phyloP scores from a whole-genome alignment of 1,284 basidiomycete species.

The Sporisorium scitamineum region DNA sequence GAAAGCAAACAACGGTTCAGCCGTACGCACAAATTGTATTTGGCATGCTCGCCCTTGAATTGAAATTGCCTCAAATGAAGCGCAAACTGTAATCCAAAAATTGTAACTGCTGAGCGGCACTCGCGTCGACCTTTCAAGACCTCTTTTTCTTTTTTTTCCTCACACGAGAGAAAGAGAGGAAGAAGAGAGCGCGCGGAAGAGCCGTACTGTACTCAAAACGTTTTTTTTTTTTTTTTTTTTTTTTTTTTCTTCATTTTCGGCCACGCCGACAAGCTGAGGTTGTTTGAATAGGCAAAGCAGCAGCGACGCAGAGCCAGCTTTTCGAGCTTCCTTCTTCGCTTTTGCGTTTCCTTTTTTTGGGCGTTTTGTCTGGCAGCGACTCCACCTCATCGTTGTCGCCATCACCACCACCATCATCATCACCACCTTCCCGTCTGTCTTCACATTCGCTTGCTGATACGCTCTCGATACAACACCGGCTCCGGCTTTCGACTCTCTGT shows the following conservation, averaged over 20 bases:
- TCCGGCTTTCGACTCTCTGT: neutral
- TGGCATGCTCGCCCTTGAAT: neutral
- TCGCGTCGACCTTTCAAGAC: neutral
- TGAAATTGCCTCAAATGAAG: neutral
- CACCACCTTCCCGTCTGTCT: neutral
- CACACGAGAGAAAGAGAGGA: neutral
- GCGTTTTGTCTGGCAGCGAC: neutral
- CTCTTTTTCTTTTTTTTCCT: neutral
- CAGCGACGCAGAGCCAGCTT: conserved; percentile 1
- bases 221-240: neutral
- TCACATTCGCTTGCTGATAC: neutral
- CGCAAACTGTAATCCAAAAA: neutral
- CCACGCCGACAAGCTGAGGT: neutral
- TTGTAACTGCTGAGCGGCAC: neutral
- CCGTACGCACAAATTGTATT: conserved; percentile 14
- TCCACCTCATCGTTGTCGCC: conserved; percentile 1
- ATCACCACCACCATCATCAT: neutral
- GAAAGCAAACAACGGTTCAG: neutral
- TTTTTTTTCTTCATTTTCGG: neutral
- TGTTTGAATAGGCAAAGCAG: neutral
- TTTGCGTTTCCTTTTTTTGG: neutral
- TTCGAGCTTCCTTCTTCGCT: neutral
- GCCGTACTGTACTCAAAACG: neutral
- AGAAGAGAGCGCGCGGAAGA: neutral
- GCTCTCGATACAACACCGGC: neutral